phyloP scores from a whole-genome alignment of 768 basidiomycete species.

The Leccinum broughii region DNA sequence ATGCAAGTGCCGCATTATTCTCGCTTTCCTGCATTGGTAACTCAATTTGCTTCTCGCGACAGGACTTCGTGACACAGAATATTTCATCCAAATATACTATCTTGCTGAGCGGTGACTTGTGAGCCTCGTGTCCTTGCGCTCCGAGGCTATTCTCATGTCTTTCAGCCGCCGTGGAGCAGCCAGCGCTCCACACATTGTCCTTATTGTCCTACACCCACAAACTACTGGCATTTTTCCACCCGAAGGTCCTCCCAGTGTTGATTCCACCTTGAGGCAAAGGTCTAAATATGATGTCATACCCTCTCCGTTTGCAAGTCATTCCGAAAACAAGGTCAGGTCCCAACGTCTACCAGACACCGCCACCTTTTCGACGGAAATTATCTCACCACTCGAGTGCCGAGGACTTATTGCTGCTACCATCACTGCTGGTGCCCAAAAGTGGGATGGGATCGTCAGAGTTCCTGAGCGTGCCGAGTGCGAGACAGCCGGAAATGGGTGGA shows the following conservation, averaged over 20 bases:
- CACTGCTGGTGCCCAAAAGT: slow-evolving; percentile 35
- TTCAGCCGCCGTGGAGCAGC: slow-evolving; percentile 46
- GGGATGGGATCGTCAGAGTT: slow-evolving; percentile 54
- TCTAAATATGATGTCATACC: slow-evolving; percentile 15
- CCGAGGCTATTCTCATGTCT: background rate
- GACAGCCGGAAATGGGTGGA: slow-evolving; percentile 27
- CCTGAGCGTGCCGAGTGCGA: slow-evolving; percentile 35
- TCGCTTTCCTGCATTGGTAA: background rate
- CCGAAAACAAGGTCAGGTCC: slow-evolving; percentile 11
- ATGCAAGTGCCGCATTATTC: slow-evolving; percentile 37
- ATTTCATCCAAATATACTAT: slow-evolving; percentile 50
- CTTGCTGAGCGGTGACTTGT: slow-evolving; percentile 59
- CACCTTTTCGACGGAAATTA: slow-evolving; percentile 38
- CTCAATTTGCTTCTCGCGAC: background rate
- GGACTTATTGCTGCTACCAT: slow-evolving; percentile 47
- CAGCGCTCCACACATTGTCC: slow-evolving; percentile 18
- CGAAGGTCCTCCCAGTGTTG: slow-evolving; percentile 13
- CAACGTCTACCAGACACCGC: slow-evolving; percentile 13
- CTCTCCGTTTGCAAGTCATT: slow-evolving; percentile 16
- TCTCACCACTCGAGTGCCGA: slow-evolving; percentile 42
- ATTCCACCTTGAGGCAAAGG: slow-evolving; percentile 15
- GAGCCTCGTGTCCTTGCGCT: slow-evolving; percentile 29
- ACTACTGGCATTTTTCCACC: slow-evolving; percentile 15
- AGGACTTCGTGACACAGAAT: slow-evolving; percentile 53
- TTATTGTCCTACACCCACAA: slow-evolving; percentile 20